Base-by-base conservation (phyloP, 768 basidiomycete species). In the Rhodotorula graminis region DNA sequence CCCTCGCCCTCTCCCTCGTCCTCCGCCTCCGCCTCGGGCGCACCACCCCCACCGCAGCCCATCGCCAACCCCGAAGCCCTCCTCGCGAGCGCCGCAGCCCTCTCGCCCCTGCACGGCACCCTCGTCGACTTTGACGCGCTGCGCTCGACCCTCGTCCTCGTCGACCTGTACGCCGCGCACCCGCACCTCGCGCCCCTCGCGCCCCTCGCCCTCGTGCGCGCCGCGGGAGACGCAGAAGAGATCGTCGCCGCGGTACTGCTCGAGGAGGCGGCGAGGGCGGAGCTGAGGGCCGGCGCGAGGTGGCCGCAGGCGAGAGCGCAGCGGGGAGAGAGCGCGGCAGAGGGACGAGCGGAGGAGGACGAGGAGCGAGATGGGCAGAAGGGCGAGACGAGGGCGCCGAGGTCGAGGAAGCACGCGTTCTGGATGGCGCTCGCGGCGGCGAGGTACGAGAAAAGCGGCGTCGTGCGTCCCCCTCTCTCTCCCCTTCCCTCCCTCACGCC, bases 201-300 rank as follows among this genome's bases (percentile, higher is more conserved):
- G 0, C 77, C 80, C 0, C 37, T 47, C 2, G 79, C 77, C 15
- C 69, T 84, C 15, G 77, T 82, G 12, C 72, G 80, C 33, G 77
- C 78, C 5, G 81, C 80, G 3, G 80, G 80, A 10, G 80, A 80
- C 49, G 81, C 79, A 21, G 83, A 83, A 31, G 83, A 84, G 69
- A 77, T 84, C 14, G 78, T 81, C 14, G 76, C 79, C 25, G 83
- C 83, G 1, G 77, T 84, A 27, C 73, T 84, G 69, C 78, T 83
- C n/a, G 82, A 84, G 71, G 81, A 82, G 72, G 82, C 83, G n/a
- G 83, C 83, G 3, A 53, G 76, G 19, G 77, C 79, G 0, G 80
- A 81, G 66, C 65, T 59, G 27, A 42, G 44, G 14, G 44, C 44
- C 8, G 44, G 44, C 4, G 37, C 5, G 37, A 37, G 37, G 37